Conservation (phyloP, 2,329 filamentous ascomycete genomes). For the Cyclaneusma minus region DNA sequence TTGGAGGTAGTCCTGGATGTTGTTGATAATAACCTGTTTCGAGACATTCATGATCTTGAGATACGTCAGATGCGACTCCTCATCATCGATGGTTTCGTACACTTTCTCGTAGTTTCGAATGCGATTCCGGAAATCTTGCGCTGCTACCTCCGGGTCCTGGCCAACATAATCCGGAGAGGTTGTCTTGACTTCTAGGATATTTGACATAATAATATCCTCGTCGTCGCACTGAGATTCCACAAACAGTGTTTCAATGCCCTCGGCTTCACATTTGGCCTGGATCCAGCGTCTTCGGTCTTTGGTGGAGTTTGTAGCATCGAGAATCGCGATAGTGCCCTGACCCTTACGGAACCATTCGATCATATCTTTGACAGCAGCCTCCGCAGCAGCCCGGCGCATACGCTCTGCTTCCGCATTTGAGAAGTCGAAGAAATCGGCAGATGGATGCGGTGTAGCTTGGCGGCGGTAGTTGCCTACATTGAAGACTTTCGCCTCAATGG, state of each 20-base stretch:
- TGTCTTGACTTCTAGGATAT: conserved; percentile 94
- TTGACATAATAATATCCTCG: conserved; percentile 92
- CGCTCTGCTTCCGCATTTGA: conserved; percentile 82
- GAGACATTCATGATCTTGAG: conserved; percentile 96
- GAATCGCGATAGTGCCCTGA: conserved; percentile 74
- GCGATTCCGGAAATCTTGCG: conserved; percentile 79
- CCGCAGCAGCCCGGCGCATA: conserved; percentile 72
- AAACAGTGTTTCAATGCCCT: conserved; percentile 80
- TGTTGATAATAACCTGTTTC: conserved; percentile 93
- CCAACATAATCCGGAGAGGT: conserved; percentile 90
- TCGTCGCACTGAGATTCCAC: conserved; percentile 97
- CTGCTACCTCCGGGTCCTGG: conserved; percentile 84
- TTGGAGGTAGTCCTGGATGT: conserved; percentile 91
- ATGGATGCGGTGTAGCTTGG: conserved; percentile 74
- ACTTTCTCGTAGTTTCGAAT: conserved; percentile 97
- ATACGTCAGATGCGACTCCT: conserved; percentile 77
- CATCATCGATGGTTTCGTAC: conserved; percentile 81
- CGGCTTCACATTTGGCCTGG: conserved; percentile 56
- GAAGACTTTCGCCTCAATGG: conserved; percentile 85
- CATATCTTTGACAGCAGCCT: conserved; percentile 90
- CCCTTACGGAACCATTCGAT: conserved; percentile 70
- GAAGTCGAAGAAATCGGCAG: conserved; percentile 89
- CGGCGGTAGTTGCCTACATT: conserved; percentile 95
- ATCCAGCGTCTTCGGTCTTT: conserved; percentile 86
- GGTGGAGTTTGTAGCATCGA: conserved; percentile 95